Evolutionary conservation across 441 rosid genomes (phyloP).

Genomic region (Aquilaria agallochum): DNA sequence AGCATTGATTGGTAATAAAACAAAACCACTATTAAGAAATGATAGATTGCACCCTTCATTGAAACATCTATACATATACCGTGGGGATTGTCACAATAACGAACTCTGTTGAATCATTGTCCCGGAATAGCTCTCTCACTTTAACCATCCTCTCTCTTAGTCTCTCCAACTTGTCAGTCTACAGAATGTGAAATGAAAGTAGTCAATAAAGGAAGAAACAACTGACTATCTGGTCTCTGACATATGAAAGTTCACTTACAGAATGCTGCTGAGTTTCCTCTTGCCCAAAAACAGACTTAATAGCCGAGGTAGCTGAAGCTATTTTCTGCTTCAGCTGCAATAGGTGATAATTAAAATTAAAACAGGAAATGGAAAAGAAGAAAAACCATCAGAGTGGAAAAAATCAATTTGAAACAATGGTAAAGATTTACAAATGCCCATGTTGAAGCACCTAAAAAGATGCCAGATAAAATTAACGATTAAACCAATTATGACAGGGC

Average conservation of each 20-base stretch:
- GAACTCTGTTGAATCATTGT: constrained; percentile 80
- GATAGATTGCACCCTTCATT: no score
- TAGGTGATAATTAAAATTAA: background rate
- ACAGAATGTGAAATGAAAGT: constrained; percentile 7
- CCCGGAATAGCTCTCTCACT: constrained; percentile 88
- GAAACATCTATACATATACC: constrained; percentile 30
- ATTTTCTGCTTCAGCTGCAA: constrained; percentile 87
- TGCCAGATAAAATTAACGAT: constrained; percentile 1
- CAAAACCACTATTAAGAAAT: no score
- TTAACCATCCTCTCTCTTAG: constrained; percentile 83
- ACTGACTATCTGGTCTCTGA: constrained; percentile 9
- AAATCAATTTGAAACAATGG: constrained; percentile 4
- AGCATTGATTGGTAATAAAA: no score
- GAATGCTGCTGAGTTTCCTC: constrained; percentile 53
- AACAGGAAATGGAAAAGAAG: constrained; percentile 1
- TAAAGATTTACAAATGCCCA: background rate
- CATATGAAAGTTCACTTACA: constrained; percentile 40
- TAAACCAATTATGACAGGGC: background rate
- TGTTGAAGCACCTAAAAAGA: background rate
- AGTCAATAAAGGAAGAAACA: constrained; percentile 8
- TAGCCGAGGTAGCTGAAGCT: constrained; percentile 86
- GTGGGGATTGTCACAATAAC: constrained; percentile 92
- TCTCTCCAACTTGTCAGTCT: constrained; percentile 79
- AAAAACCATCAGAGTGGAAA: constrained; percentile 3
- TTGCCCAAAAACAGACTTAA: constrained; percentile 87